These are phyloP conservation scores for Suhomyces xylopsoci DNA, from an alignment of 805 yeast genomes.

Conservation along the genomic window DNA sequence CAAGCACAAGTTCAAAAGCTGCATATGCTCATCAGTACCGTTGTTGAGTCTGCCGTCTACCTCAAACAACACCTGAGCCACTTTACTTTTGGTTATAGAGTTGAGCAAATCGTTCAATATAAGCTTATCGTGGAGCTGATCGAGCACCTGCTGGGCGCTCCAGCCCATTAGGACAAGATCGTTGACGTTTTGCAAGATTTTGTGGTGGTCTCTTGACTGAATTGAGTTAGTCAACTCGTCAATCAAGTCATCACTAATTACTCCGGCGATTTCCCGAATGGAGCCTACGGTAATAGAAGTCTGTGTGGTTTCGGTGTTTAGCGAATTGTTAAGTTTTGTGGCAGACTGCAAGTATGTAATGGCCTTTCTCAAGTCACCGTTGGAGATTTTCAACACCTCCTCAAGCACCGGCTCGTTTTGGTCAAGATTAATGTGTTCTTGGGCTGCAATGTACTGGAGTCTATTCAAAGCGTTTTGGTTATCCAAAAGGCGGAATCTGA, in stretches of 20 bases:
- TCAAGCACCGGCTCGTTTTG: slow-evolving; percentile 51
- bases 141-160: slow-evolving; percentile 70
- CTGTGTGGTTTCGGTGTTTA: slow-evolving; percentile 20
- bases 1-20: slow-evolving; percentile 59
- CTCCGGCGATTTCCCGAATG: slow-evolving; percentile 74
- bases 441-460: slow-evolving; percentile 55
- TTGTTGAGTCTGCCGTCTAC: slow-evolving; percentile 71
- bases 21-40: slow-evolving; percentile 89
- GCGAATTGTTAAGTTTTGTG: slow-evolving; percentile 48
- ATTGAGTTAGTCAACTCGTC: slow-evolving; percentile 37
- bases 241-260: slow-evolving; percentile 54
- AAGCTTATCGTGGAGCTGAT: slow-evolving; percentile 68
- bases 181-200: slow-evolving; percentile 44
- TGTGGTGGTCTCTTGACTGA: slow-evolving; percentile 20
- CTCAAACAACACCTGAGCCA: slow-evolving; percentile 65
- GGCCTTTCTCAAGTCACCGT: slow-evolving; percentile 91
- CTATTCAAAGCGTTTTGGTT: slow-evolving; percentile 67
- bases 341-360: slow-evolving; percentile 88
- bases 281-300: slow-evolving; percentile 42
- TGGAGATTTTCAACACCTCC: slow-evolving; percentile 66
- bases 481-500: slow-evolving; percentile 80
- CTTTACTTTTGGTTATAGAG: slow-evolving; percentile 57
- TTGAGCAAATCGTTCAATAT: slow-evolving; percentile 51
- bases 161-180: slow-evolving; percentile 65
- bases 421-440: slow-evolving; percentile 26